Evolutionary conservation across 192 early-diverging fungal genomes (phyloP), one percentile per base, ranked within the genome.

Genomic region (Kickxella alabastrina): DNA sequence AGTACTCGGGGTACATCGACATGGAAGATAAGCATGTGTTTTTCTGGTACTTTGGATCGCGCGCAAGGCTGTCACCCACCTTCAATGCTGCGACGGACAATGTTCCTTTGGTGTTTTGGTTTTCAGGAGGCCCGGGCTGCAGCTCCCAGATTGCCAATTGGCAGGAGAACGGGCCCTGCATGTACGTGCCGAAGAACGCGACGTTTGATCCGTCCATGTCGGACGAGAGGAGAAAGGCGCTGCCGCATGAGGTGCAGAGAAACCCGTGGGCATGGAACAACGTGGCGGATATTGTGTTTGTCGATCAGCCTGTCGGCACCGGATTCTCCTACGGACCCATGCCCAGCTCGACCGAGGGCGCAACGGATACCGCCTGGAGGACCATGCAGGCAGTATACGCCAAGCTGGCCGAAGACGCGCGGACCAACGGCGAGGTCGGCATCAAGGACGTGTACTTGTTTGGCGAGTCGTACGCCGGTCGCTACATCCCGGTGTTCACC

Each of bases 1-100:
- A 95, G 80, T 82, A 80, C 55, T 88, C 87, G 15, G 88, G 87
- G 29, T 87, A 90, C 61, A 44, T 90, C 12, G 84, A 87, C 59
- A 29, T 77, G 49, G 51, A 56, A 0, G 79, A 84, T 57, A 56
- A 54, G 40, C 78, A 83, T 51, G 71, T 81, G 42, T 83, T 80
- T 58, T 83, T 81, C 66, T 84, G 83, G 84, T 85, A 87, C 75
- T 90, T 88, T 68, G 85, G 84, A 28, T 82, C 80, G 21, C 81
- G 82, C 17, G 42, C 54, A 8, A 65, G 71, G 8, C 45, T 28
- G n/a, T 19, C 53, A 7, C 19, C 46, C 0, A 28, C 29, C 3
- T 74, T 74, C 24, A 63, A 62, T 23, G 47, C 56, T 8, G 59
- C 70, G 1, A 76, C 68, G 1, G 61, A 59, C 24, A 49, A 53